These are phyloP conservation scores for Suillus alpinus DNA, from an alignment of 768 basidiomycete species.

Conservation along the genomic window DNA sequence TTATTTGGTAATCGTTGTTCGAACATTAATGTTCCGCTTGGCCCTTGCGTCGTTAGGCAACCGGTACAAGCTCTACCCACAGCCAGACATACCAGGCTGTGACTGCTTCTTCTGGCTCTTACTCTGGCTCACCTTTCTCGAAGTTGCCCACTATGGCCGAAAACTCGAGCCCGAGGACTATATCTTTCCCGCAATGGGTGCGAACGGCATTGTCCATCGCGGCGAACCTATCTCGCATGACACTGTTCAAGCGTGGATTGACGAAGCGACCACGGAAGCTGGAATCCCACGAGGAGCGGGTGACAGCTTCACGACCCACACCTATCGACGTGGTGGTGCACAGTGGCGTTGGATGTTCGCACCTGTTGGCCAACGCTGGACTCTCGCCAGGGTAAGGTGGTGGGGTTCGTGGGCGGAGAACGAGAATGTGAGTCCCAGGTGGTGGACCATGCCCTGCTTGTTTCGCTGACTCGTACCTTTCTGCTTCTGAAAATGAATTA, in stretches of 20 bases:
- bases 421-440: not conserved
- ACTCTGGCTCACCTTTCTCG: conserved; percentile 1
- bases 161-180: conserved; percentile 17
- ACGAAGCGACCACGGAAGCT: conserved; percentile 18
- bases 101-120: conserved; percentile 3
- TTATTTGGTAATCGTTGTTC: no score
- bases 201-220: conserved; percentile 20
- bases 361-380: conserved; percentile 33
- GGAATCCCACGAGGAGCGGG: not conserved
- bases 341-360: conserved; percentile 31
- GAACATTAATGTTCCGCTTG: not conserved
- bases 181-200: conserved; percentile 28
- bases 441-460: no score
- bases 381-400: conserved; percentile 33
- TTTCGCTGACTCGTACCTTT: no score
- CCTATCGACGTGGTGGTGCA: conserved; percentile 25
- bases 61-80: not conserved
- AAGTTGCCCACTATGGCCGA: conserved; percentile 1
- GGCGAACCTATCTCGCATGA: conserved; percentile 26
- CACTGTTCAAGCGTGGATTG: conserved; percentile 22
- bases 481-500: no score
- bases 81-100: conserved; percentile 20
- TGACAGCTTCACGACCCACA: conserved; percentile 25
- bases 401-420: conserved; percentile 34
- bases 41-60: not conserved